A percentile compares a stretch with the other conserved stretches of the same genome.
These are phyloP conservation scores for Colletotrichum eleusines DNA, from an alignment of 2,329 filamentous ascomycete genomes.

Conservation along the genomic window DNA sequence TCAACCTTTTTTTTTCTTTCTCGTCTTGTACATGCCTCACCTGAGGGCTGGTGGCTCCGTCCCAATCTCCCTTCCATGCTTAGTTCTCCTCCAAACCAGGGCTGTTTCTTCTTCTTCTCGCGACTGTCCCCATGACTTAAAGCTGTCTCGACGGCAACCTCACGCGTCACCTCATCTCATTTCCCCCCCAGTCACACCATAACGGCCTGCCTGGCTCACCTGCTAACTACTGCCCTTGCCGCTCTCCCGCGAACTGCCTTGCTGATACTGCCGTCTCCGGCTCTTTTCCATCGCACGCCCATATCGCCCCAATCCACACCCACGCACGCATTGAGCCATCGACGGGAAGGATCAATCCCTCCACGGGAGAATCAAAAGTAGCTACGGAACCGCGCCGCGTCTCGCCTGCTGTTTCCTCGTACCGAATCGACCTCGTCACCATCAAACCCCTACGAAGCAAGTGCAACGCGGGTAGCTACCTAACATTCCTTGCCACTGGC, in stretches of 20 bases:
- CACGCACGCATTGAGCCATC: conserved; percentile 16
- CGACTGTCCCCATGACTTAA: conserved; percentile 35
- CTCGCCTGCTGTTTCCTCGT: conserved; percentile 18
- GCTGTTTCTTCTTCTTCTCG: conserved; percentile 36
- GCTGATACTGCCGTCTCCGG: not conserved
- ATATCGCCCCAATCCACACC: conserved; percentile 6
- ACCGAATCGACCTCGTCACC: conserved; percentile 24
- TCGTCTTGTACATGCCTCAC: conserved; percentile 17
- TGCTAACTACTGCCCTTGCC: conserved; percentile 3
- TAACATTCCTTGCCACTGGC: conserved; percentile 25
- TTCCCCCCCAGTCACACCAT: conserved; percentile 15
- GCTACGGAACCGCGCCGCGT: conserved; percentile 8
- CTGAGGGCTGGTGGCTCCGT: conserved; percentile 24
- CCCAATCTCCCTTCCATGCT: conserved; percentile 40
- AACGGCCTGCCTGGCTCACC: conserved; percentile 35
- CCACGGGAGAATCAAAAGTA: conserved; percentile 14
- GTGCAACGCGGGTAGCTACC: conserved; percentile 24
- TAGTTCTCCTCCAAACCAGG: conserved; percentile 16
- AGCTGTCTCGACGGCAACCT: conserved; percentile 33
- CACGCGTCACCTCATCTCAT: conserved; percentile 15
- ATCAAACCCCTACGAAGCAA: conserved; percentile 25
- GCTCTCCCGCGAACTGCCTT: conserved; percentile 20
- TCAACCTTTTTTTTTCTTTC: not conserved
- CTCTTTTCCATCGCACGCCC: conserved; percentile 20
- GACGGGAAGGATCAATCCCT: not conserved